Conservation (phyloP, 1,284 basidiomycete genomes). For the Melampsora medusae region DNA sequence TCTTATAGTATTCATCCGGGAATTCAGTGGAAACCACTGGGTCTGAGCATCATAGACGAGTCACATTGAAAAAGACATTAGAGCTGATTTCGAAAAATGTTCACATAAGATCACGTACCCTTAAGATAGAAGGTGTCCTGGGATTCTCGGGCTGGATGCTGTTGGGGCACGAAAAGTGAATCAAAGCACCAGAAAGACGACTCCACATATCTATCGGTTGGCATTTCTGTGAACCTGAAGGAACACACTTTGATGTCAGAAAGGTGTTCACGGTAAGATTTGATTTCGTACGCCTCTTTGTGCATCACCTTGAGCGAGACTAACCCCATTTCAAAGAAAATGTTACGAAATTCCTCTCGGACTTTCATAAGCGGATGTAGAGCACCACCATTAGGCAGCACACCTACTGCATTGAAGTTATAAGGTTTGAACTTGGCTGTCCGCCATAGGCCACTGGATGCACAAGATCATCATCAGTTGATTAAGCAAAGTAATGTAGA, state of each 20-base stretch:
- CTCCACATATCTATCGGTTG: constrained; percentile 95
- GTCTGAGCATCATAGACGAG: constrained; percentile 60
- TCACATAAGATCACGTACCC: constrained; percentile 58
- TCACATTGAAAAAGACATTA: neutral
- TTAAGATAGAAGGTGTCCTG: constrained; percentile 99
- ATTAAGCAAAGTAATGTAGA: neutral
- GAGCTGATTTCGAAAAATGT: neutral
- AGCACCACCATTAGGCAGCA: constrained; percentile 81
- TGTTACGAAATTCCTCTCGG: constrained; percentile 92
- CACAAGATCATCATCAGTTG: neutral
- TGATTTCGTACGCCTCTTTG: neutral
- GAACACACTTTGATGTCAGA: neutral
- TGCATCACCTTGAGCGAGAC: constrained; percentile 49
- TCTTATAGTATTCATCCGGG: constrained; percentile 79
- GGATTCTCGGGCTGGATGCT: constrained; percentile 94
- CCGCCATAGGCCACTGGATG: constrained; percentile 79
- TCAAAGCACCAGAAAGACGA: constrained; percentile 99
- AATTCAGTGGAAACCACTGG: constrained; percentile 75
- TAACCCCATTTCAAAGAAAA: constrained; percentile 99
- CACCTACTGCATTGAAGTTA: constrained; percentile 96
- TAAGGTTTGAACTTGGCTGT: constrained; percentile 92
- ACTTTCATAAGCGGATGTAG: constrained; percentile 96
- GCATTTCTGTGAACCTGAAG: constrained; percentile 96
- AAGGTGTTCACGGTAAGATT: neutral
- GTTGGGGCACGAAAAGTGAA: constrained; percentile 95